A percentile compares a stretch with the other conserved stretches of the same genome.
Evolutionary conservation across 768 basidiomycete species (phyloP).

Genomic region (Termitomyces sp.): DNA sequence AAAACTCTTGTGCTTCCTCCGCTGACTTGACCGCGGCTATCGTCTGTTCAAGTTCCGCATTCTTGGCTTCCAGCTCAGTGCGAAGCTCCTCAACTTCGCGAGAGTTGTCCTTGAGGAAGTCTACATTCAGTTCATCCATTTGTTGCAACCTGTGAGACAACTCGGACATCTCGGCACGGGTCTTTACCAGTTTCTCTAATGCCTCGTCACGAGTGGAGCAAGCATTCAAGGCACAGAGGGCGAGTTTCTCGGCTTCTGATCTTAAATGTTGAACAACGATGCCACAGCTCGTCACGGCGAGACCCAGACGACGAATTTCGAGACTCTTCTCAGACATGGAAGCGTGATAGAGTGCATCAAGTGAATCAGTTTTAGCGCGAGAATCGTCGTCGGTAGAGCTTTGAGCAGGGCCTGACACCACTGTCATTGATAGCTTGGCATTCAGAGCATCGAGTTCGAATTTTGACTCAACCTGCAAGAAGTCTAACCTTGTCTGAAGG

Average conservation of each 20-base stretch:
- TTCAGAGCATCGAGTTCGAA: conserved; percentile 59
- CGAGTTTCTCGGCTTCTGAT: conserved; percentile 16
- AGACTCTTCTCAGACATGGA: conserved; percentile 19
- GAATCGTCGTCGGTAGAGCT: conserved; percentile 18
- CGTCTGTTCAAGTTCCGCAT: conserved; percentile 23
- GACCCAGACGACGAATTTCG: conserved; percentile 26
- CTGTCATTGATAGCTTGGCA: conserved; percentile 31
- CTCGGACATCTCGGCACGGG: conserved; percentile 16
- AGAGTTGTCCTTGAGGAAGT: conserved; percentile 31
- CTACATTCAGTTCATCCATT: conserved; percentile 24
- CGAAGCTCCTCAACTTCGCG: conserved; percentile 31
- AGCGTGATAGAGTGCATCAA: conserved; percentile 15
- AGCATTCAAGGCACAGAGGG: neutral
- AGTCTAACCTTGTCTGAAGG: conserved; percentile 58
- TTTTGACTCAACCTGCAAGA: conserved; percentile 60
- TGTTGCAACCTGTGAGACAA: conserved; percentile 20
- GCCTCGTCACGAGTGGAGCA: conserved; percentile 7
- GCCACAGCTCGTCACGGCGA: conserved; percentile 27
- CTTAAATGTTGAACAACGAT: conserved; percentile 35
- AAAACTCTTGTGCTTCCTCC: conserved; percentile 30
- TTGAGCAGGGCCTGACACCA: conserved; percentile 17
- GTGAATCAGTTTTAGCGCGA: conserved; percentile 23
- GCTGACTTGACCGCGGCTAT: conserved; percentile 23
- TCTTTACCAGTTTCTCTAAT: conserved; percentile 7
- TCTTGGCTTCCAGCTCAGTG: conserved; percentile 25